Evolutionary conservation across 805 yeast species (phyloP).

Genomic region (Suhomyces prunicola): DNA sequence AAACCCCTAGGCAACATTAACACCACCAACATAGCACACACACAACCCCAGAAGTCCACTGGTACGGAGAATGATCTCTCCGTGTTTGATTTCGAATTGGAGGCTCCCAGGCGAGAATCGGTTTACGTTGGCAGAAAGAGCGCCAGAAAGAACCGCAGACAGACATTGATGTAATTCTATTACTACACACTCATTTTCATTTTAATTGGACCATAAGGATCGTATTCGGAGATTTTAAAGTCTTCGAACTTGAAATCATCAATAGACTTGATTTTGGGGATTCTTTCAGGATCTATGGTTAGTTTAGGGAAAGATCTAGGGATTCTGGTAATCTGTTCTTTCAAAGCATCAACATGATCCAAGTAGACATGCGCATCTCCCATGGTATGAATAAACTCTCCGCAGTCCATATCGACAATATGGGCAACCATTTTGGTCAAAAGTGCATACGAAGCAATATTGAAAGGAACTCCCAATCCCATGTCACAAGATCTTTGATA

Average conservation of each 20-base stretch:
- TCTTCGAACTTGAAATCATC: conserved; percentile 90
- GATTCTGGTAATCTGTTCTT: conserved; percentile 68
- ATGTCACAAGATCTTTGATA: conserved; percentile 98
- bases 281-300: conserved; percentile 56
- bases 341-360: conserved; percentile 89
- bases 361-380: conserved; percentile 96
- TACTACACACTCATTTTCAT: conserved; percentile 95
- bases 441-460: conserved; percentile 93
- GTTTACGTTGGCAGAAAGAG: conserved; percentile 6
- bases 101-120: conserved; percentile 1
- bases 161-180: conserved; percentile 2
- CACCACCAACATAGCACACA: not conserved
- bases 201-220: conserved; percentile 78
- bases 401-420: conserved; percentile 92
- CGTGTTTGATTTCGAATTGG: conserved; percentile 10
- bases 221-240: conserved; percentile 73
- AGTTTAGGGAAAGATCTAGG: conserved; percentile 84
- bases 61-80: not conserved
- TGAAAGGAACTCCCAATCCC: conserved; percentile 99
- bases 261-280: conserved; percentile 51
- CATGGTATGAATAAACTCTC: conserved; percentile 91
- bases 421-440: conserved; percentile 94
- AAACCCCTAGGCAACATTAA: not conserved
- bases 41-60: not conserved
- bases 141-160: conserved; percentile 14